phyloP scores from a whole-genome alignment of 1,284 basidiomycete species.

The Wallemia hederae region DNA sequence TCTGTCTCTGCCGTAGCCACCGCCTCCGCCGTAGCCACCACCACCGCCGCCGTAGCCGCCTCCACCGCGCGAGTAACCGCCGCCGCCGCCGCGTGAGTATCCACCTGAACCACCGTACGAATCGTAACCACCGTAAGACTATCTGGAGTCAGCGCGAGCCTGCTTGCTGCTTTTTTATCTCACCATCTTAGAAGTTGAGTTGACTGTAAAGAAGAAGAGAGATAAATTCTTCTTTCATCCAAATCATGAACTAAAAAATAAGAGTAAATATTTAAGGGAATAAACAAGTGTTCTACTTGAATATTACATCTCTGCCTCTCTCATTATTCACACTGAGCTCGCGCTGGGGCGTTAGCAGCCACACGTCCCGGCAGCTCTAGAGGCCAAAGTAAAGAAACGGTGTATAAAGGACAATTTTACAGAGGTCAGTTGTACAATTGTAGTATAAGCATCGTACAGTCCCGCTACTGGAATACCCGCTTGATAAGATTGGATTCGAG shows the following conservation, averaged over 20 bases:
- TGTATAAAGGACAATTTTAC: neutral
- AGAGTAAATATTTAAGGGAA: neutral
- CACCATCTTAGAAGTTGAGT: neutral
- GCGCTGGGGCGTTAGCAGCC: neutral
- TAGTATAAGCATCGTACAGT: neutral
- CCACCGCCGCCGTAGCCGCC: constrained; percentile 2
- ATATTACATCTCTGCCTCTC: too few species aligned
- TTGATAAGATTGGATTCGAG: neutral
- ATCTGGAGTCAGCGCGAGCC: too few species aligned
- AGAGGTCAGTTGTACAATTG: neutral
- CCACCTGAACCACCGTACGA: too few species aligned
- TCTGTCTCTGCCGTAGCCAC: constrained; percentile 15
- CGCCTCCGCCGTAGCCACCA: constrained; percentile 4
- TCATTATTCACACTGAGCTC: neutral
- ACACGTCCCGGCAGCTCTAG: neutral
- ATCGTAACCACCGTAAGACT: neutral
- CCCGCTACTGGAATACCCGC: neutral
- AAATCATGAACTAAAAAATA: neutral
- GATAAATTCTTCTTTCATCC: neutral
- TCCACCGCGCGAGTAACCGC: constrained; percentile 6
- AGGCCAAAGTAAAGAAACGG: neutral
- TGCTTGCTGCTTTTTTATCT: neutral
- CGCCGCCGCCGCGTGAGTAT: constrained; percentile 3
- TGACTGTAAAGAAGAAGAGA: neutral
- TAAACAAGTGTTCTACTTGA: too few species aligned